Percentiles rank a stretch among this genome's conserved stretches.
Evolutionary conservation across 139 green algal genomes (phyloP).

Genomic region (Coelastrella sp.): DNA sequence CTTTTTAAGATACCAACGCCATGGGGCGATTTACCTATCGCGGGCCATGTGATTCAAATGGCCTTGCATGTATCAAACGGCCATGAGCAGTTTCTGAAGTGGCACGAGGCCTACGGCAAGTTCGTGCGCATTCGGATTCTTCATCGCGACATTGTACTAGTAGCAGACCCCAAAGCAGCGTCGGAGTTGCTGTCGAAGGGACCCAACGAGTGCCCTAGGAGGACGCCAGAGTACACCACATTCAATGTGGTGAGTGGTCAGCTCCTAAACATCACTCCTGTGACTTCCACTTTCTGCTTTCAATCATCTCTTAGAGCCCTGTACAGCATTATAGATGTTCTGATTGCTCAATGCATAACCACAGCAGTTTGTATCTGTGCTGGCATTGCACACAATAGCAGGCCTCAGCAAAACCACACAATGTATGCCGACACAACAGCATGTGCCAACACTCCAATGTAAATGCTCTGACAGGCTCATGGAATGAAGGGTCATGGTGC

Average conservation of each 20-base stretch:
- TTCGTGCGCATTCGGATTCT: conserved; percentile 30
- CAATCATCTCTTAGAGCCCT: too few relatives aligned
- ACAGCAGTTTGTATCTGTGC: too few relatives aligned
- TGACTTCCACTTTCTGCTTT: neutral
- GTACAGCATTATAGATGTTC: too few relatives aligned
- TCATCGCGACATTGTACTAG: conserved; percentile 33
- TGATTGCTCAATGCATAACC: too few relatives aligned
- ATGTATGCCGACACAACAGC: neutral
- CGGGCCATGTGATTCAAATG: conserved; percentile 36
- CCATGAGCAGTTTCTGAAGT: conserved; percentile 44
- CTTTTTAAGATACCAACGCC: conserved; percentile 20
- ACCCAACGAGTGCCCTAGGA: conserved; percentile 2
- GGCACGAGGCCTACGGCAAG: conserved; percentile 22
- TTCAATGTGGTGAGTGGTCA: conserved; percentile 22
- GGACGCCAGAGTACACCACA: conserved; percentile 40
- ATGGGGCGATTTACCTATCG: conserved; percentile 21
- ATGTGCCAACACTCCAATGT: neutral
- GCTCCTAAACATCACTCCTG: neutral
- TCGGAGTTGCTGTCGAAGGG: conserved; percentile 17
- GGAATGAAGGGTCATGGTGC: conserved; percentile 7
- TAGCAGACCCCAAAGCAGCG: conserved; percentile 38
- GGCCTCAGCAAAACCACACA: neutral
- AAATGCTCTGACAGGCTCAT: conserved; percentile 23
- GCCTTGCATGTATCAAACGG: conserved; percentile 13
- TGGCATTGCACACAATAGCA: too few relatives aligned